Evolutionary conservation across 1,139 yeast genomes (phyloP).

Genomic region (Zygoascus meyerae): DNA sequence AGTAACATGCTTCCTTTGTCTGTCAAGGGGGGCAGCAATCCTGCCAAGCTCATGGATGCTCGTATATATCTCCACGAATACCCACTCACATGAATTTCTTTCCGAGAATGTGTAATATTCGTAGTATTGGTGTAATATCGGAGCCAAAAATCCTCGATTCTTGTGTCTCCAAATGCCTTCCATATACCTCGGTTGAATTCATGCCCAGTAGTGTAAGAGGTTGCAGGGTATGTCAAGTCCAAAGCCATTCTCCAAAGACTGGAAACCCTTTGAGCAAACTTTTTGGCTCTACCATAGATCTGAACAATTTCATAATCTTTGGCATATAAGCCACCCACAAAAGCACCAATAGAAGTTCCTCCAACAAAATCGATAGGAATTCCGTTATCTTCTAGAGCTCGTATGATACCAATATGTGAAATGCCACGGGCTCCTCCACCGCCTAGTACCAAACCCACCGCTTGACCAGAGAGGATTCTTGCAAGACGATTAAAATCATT

Average conservation of each 20-base stretch:
- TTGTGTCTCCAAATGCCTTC: constrained; percentile 87
- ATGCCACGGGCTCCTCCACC: constrained; percentile 98
- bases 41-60: constrained; percentile 96
- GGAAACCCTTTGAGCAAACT: constrained; percentile 74
- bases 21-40: constrained; percentile 79
- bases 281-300: constrained; percentile 82
- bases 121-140: constrained; percentile 86
- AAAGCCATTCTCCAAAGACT: constrained; percentile 79
- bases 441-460: constrained; percentile 89
- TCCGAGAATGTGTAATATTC: constrained; percentile 90
- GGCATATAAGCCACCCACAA: constrained; percentile 93
- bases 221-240: constrained; percentile 88
- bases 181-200: constrained; percentile 95
- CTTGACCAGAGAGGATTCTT: constrained; percentile 82
- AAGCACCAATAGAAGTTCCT: constrained; percentile 94
- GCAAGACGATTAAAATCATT: constrained; percentile 88
- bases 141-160: constrained; percentile 96
- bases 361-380: constrained; percentile 93
- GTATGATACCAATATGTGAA: constrained; percentile 86
- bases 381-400: constrained; percentile 88
- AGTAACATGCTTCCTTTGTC: constrained; percentile 83
- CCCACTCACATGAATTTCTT: constrained; percentile 91
- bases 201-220: constrained; percentile 94
- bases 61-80: constrained; percentile 94
- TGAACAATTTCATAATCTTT: constrained; percentile 87